Conservation (phyloP, 352 stramenopile species). For the Phytopythium mirpurense region DNA sequence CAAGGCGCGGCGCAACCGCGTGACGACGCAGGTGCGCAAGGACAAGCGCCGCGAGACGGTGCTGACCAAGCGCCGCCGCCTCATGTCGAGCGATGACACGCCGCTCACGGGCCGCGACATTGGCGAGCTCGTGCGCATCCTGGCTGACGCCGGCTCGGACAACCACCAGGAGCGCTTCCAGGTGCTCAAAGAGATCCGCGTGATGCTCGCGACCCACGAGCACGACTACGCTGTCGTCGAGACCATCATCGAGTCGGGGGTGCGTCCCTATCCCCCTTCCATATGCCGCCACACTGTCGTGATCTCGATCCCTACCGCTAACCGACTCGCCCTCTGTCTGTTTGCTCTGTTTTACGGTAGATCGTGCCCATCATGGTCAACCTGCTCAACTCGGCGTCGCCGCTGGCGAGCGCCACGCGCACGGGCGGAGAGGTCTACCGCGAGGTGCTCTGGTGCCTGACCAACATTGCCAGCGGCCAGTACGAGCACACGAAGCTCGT, state of each 20-base stretch:
- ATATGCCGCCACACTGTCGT: too few relatives aligned
- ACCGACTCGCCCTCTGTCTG: neutral
- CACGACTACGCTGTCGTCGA: conserved; percentile 67
- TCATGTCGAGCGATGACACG: conserved; percentile 45
- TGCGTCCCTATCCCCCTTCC: conserved; percentile 24
- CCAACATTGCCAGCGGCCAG: conserved; percentile 76
- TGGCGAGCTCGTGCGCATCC: conserved; percentile 37
- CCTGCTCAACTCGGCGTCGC: conserved; percentile 60
- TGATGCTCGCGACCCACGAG: conserved; percentile 51
- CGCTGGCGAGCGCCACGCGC: conserved; percentile 54
- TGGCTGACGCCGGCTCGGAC: conserved; percentile 30
- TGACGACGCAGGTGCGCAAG: conserved; percentile 67
- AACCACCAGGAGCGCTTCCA: conserved; percentile 63
- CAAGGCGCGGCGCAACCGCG: conserved; percentile 57
- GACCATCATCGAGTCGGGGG: conserved; percentile 71
- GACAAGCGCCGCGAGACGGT: conserved; percentile 60
- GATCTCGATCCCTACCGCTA: neutral
- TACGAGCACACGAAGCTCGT: conserved; percentile 83
- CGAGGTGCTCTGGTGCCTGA: conserved; percentile 80
- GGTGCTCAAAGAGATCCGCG: conserved; percentile 63
- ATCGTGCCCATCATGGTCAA: conserved; percentile 70
- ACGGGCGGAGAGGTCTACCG: conserved; percentile 66
- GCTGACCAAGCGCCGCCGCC: conserved; percentile 64
- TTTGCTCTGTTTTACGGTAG: conserved; percentile 9
- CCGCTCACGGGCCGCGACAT: conserved; percentile 50